Conservation (phyloP, 208 protist species). For the Naegleria lovaniensis region DNA sequence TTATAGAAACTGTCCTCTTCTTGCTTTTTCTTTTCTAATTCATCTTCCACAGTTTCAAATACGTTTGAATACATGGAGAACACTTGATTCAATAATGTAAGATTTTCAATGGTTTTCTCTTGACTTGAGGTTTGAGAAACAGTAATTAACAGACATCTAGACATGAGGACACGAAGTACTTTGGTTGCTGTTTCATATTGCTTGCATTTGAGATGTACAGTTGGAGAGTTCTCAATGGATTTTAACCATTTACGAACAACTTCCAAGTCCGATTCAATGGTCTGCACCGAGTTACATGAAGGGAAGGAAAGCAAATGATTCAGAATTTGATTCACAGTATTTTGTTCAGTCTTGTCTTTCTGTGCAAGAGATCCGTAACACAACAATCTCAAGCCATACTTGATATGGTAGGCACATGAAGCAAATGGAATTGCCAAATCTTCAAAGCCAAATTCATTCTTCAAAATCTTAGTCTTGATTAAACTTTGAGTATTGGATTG, state of each 20-base stretch:
- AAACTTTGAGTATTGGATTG: background rate
- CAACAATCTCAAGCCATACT: conserved; percentile 24
- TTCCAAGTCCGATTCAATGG: background rate
- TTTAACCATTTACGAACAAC: background rate
- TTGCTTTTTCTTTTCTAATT: conserved; percentile 62
- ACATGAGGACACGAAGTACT: background rate
- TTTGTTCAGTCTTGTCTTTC: background rate
- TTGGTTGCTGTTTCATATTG: background rate
- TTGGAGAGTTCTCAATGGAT: background rate
- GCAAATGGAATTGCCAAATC: conserved; percentile 15
- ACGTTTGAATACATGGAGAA: conserved; percentile 47
- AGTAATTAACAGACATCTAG: background rate
- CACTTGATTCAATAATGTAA: conserved; percentile 59
- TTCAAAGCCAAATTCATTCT: conserved; percentile 11
- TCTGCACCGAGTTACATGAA: background rate
- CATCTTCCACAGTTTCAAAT: conserved; percentile 62
- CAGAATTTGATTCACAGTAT: background rate
- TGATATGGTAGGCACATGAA: conserved; percentile 4
- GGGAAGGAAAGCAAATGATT: background rate
- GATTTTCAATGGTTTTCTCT: conserved; percentile 39
- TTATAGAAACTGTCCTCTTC: conserved; percentile 61
- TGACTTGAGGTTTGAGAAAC: background rate
- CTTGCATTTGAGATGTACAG: background rate
- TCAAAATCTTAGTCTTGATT: background rate
- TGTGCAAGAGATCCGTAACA: background rate